Evolutionary conservation across 345 rosid genomes (phyloP), one percentile per base, ranked within the genome.

Genomic region (Boechera divaricarpa): DNA sequence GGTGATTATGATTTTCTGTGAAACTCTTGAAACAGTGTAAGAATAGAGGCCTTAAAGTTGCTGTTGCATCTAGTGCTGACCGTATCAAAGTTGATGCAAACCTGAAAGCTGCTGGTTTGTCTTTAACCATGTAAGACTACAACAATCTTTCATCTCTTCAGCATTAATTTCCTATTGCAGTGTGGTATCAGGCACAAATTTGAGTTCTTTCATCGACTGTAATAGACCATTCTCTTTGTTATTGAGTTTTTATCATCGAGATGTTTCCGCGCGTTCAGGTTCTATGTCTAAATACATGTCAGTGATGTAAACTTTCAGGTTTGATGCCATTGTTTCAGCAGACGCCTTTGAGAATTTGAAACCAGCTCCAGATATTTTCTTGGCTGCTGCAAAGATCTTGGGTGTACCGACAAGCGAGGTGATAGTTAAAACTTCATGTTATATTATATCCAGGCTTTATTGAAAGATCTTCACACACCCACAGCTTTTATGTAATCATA

Each of bases 51-150:
- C 90, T 95, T 9, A 95, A 92, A 82, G 98, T 92, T 42, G 97
- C 98, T 61, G 98, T 92, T 81, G 98, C 98, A 7, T 95, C 97
- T 53, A 95, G 98, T 51, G 99, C 99, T 63, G 99, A 92, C 74
- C 94, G 97, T 44, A 78, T 95, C 78, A 95, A 95, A 86, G 99
- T 95, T 33, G 88, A 95, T 80, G 98, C 97, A 57, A 95, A 95
- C 82, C 85, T 95, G 70, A 91, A 85, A 65, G 97, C 99, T 76
- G 98, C 99, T 72, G 91, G 92, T 39, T 77, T 90, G 71, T 84
- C 89, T 32, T 42, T 87, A 75, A 78, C 90, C 54, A 81, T 92
- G 97, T 92, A 83, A 87, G 91, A 51, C 58, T 33, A 45, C 2
- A 53, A 32, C 63, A 61, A 31, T 12, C 45, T 61, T 15, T 61